phyloP scores from a whole-genome alignment of 495 filamentous ascomycete species.

The Immersiella caudata region DNA sequence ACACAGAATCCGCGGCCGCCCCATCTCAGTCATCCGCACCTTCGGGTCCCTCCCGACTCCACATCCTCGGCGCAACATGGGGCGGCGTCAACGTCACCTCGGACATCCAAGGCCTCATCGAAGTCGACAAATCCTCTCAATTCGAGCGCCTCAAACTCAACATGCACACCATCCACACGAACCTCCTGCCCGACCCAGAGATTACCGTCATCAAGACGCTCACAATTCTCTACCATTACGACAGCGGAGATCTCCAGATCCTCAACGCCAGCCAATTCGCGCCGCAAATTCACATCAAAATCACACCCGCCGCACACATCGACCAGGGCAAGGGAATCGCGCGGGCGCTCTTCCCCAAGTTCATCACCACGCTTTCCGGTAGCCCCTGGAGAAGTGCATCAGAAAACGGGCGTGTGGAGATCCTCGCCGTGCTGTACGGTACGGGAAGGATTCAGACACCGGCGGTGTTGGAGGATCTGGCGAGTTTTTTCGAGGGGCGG shows the following conservation, averaged over 20 bases:
- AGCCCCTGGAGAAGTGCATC: slow-evolving; percentile 19
- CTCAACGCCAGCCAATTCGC: slow-evolving; percentile 19
- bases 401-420: slow-evolving; percentile 21
- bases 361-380: slow-evolving; percentile 10
- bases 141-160: slow-evolving; percentile 25
- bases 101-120: slow-evolving; percentile 24
- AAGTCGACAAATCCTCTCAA: background rate
- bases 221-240: slow-evolving; percentile 31
- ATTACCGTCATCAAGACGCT: slow-evolving; percentile 25
- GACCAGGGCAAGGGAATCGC: background rate
- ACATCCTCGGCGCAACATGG: slow-evolving; percentile 33
- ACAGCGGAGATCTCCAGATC: slow-evolving; percentile 13
- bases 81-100: slow-evolving; percentile 33
- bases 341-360: background rate
- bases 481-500: slow-evolving; percentile 28
- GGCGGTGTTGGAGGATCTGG: slow-evolving; percentile 29
- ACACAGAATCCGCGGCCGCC: slow-evolving; percentile 13
- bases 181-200: slow-evolving; percentile 31
- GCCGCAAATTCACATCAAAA: background rate
- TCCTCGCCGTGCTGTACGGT: slow-evolving; percentile 33
- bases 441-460: slow-evolving; percentile 28
- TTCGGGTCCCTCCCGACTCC: slow-evolving; percentile 21
- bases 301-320: slow-evolving; percentile 9
- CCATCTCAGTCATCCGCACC: background rate
- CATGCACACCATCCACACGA: slow-evolving; percentile 25